Conservation (phyloP, 495 filamentous ascomycete species). For the Penicillium roqueforti region DNA sequence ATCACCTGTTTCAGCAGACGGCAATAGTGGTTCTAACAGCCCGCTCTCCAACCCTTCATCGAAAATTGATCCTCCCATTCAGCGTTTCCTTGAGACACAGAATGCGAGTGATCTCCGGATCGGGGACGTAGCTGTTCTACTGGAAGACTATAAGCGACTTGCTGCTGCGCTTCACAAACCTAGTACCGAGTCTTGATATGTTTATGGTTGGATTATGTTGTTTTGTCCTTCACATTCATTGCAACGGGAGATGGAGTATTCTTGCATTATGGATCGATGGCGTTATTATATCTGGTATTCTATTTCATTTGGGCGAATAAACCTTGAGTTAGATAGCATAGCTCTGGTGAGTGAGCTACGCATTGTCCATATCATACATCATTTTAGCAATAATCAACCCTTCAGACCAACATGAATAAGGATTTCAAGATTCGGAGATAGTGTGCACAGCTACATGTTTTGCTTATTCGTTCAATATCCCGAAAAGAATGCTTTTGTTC, state of each 20-base stretch:
- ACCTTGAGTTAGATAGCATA: slow-evolving; percentile 8
- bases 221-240: neutral
- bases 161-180: slow-evolving; percentile 45
- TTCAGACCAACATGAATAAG: neutral
- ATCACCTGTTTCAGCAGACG: slow-evolving; percentile 24
- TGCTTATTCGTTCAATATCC: too few relatives aligned
- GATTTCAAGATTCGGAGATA: too few relatives aligned
- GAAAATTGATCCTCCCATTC: slow-evolving; percentile 66
- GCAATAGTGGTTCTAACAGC: slow-evolving; percentile 15
- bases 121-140: slow-evolving; percentile 73
- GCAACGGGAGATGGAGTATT: neutral
- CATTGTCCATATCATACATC: slow-evolving; percentile 19
- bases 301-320: slow-evolving; percentile 17
- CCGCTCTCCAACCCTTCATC: slow-evolving; percentile 12
- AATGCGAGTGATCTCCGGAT: slow-evolving; percentile 74
- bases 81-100: slow-evolving; percentile 75
- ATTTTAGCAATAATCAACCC: slow-evolving; percentile 1
- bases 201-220: neutral
- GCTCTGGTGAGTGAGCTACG: slow-evolving; percentile 9
- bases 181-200: slow-evolving; percentile 25
- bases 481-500: too few relatives aligned
- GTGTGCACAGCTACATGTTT: too few relatives aligned
- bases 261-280: slow-evolving; percentile 14
- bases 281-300: slow-evolving; percentile 14
- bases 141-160: slow-evolving; percentile 84